Base-by-base conservation (phyloP, 352 stramenopile species). In the Phytophthora macrochlamydospora region DNA sequence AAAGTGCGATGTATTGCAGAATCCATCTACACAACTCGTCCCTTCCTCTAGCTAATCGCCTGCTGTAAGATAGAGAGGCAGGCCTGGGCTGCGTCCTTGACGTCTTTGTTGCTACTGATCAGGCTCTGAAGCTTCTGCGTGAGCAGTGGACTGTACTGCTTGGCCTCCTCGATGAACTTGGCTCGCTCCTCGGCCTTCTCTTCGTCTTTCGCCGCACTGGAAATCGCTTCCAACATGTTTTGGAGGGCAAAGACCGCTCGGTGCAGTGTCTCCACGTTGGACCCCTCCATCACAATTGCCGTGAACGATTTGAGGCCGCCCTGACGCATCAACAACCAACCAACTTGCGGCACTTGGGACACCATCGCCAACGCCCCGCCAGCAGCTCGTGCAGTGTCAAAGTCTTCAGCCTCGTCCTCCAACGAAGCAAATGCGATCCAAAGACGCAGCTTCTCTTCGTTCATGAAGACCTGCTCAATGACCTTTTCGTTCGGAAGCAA, bases 301-400 rank as follows among this genome's bases (percentile, higher is more conserved):
- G 65, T 56, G 32, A 95, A 91, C 1, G 84, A 76, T 59, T 81
- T 64, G 40, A 95, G 40, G 0, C 76, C 85, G 24, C 83, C 81
- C 40, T 93, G 78, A 51, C 90, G 77, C 71, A 94, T 71, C 11
- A 95, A 30, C 14, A 91, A 56, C 79, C 80, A 92, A 50, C 79
- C 87, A 43, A 94, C 87, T 24, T 83, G 69, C 4, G 84, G 83
- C 5, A 93, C 83, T 35, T 93, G 80, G 0, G 86, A 90, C 18
- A 98, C 92, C 93, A 98, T 99, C 1, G 97, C 97, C 28, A 99
- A 68, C 31, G 94, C 93, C 6, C 97, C 97, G 13, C 90, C 71
- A 14, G 97, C 96, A 12, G 97, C 97, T 13, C 93, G 80, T 4
- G 96, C 92, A 32, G 90, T 98, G 65, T 93, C 88, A 56, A 97